Base-by-base conservation (phyloP, 2,329 filamentous ascomycete genomes). In the Fusarium sp. region DNA sequence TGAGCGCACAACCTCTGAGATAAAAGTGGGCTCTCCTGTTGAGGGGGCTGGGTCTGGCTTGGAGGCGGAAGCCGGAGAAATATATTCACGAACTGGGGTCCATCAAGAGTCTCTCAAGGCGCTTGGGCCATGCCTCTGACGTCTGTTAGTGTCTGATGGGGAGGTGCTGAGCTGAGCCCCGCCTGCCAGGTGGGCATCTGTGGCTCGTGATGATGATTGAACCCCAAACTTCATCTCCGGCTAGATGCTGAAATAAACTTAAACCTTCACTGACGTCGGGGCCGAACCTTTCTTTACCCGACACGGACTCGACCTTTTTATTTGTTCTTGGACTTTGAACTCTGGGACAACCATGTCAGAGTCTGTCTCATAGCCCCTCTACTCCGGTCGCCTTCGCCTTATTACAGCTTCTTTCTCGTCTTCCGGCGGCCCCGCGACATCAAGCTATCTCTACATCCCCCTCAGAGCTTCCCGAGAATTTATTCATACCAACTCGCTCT, bases 61-160 rank as follows among this genome's bases (percentile, higher is more conserved):
- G 7, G 18, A 6, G 15, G 17, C 61, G 64, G 72, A 52, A 6
- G 14, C 5, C 72, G 72, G 72, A 69, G 49, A 62, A 74, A 68
- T 44, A 40, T 33, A 69, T 66, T 31, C 48, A 58, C 71, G 36
- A 28, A 33, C 20, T 18, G 49, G 39, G 38, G 45, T 28, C 28
- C 13, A 15, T 8, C 6, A 18, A 14, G 51, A 22, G 14, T 13
- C 6, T 22, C 31, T 17, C 6, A 33, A 40, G 22, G 60, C 62
- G 72, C 72, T 72, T 49, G 61, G 72, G 43, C 66, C 72, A 67
- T 53, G 39, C 58, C 34, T 52, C 64, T 72, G 72, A 74, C 72
- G 69, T 74, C 71, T 72, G 18, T 42, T 31, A n/a, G 45, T 48
- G 38, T 42, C 48, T 58, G 34, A 15, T 48, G 34, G 33, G 17